These are phyloP conservation scores for Phytophthora sansomeana DNA, from an alignment of 352 stramenopile species.

Conservation along the genomic window DNA sequence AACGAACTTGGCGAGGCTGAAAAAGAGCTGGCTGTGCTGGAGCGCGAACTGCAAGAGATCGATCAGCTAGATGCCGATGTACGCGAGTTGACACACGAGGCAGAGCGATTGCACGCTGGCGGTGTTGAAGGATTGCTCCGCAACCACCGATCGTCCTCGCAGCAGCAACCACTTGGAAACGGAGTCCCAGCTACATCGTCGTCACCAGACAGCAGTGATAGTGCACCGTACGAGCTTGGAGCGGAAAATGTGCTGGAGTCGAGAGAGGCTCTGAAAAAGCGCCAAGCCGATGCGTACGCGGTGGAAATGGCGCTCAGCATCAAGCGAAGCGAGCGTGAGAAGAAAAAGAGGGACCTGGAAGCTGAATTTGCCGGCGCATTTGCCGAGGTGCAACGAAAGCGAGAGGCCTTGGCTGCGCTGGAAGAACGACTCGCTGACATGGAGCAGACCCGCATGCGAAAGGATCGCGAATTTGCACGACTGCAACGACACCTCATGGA, in stretches of 20 bases:
- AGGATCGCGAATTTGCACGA: conserved; percentile 93
- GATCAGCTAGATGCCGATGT: conserved; percentile 93
- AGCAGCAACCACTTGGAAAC: conserved; percentile 55
- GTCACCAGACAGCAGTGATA: conserved; percentile 21
- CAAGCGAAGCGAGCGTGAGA: conserved; percentile 92
- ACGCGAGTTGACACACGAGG: conserved; percentile 92
- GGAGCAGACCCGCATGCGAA: conserved; percentile 92
- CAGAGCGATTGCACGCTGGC: conserved; percentile 79
- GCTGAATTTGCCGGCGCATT: conserved; percentile 93
- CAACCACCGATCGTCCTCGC: conserved; percentile 35
- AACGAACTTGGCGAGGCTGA: conserved; percentile 91
- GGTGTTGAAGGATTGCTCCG: conserved; percentile 63
- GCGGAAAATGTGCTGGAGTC: conserved; percentile 61
- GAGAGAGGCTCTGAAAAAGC: conserved; percentile 51
- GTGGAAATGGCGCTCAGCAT: conserved; percentile 95
- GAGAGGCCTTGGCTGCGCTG: conserved; percentile 76
- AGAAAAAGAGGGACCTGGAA: conserved; percentile 92
- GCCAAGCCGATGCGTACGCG: conserved; percentile 87
- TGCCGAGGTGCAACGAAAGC: conserved; percentile 91
- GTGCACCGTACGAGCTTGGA: conserved; percentile 55
- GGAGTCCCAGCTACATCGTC: conserved; percentile 44
- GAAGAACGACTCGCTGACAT: conserved; percentile 93
- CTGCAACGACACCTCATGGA: conserved; percentile 95
- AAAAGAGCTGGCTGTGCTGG: conserved; percentile 90
- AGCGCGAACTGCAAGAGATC: conserved; percentile 93